Conservation (phyloP, 805 yeast genomes). For the Nakazawaea ishiwadae region DNA sequence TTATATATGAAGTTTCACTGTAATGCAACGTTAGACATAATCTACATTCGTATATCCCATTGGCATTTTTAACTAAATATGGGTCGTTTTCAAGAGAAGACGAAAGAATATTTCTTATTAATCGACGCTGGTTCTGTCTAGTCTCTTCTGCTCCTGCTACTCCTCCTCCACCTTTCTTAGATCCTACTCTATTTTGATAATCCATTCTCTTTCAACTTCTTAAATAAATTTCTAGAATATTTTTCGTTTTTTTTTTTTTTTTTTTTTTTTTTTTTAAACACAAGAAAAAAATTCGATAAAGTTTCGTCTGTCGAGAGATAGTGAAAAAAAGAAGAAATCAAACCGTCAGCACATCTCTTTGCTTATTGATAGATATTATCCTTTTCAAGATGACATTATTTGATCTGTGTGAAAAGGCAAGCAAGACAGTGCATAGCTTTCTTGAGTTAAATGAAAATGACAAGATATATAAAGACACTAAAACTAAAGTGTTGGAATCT, state of each 20-base stretch:
- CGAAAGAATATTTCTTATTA: conserved; percentile 59
- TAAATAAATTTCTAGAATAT: not conserved
- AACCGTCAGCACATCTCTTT: too few relatives aligned
- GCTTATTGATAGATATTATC: too few relatives aligned
- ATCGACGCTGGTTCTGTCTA: conserved; percentile 61
- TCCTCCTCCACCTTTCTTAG: conserved; percentile 90
- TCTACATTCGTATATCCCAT: conserved; percentile 82
- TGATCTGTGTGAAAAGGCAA: conserved; percentile 10
- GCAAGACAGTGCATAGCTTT: conserved; percentile 6
- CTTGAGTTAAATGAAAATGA: not conserved
- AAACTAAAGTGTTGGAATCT: conserved; percentile 4
- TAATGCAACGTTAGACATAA: conserved; percentile 81
- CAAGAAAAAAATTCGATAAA: not conserved
- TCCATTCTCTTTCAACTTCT: conserved; percentile 49
- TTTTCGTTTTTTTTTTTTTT: not conserved
- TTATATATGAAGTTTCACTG: conserved; percentile 72
- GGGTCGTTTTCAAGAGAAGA: conserved; percentile 63
- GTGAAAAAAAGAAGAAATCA: too few relatives aligned
- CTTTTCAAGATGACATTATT: conserved; percentile 8
- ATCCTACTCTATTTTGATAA: conserved; percentile 83
- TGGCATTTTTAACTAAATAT: conserved; percentile 74
- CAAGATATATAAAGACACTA: conserved; percentile 3
- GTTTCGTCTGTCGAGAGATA: too few relatives aligned
- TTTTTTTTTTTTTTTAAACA: not conserved
- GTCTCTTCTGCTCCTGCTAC: conserved; percentile 70